These are phyloP conservation scores for Mucor ambiguus DNA, from an alignment of 371 early-diverging fungal species.

Conservation along the genomic window DNA sequence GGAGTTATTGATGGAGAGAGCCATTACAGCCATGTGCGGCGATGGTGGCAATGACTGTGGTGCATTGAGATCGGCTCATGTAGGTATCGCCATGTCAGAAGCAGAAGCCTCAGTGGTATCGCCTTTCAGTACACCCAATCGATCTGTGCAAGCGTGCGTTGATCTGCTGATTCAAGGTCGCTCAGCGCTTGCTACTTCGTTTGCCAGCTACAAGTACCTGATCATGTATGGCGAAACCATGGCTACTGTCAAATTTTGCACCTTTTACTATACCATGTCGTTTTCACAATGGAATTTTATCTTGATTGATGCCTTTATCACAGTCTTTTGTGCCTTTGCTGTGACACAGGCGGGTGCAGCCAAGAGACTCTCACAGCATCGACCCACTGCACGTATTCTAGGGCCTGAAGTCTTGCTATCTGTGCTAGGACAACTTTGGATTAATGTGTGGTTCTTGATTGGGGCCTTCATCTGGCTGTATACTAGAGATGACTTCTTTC, in stretches of 20 bases:
- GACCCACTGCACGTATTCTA: slow-evolving; percentile 77
- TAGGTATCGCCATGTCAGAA: slow-evolving; percentile 91
- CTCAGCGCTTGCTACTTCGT: slow-evolving; percentile 72
- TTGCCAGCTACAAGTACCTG: slow-evolving; percentile 77
- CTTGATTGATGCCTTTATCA: slow-evolving; percentile 69
- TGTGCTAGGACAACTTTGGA: slow-evolving; percentile 63
- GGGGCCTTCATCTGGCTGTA: slow-evolving; percentile 56
- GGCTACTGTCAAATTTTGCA: slow-evolving; percentile 57
- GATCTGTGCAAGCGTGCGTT: slow-evolving; percentile 68
- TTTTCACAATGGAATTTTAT: slow-evolving; percentile 72
- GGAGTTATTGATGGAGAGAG: slow-evolving; percentile 49
- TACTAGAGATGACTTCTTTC: slow-evolving; percentile 64
- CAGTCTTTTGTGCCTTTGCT: slow-evolving; percentile 67
- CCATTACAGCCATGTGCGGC: slow-evolving; percentile 92
- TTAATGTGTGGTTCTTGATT: slow-evolving; percentile 64
- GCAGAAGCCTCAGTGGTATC: slow-evolving; percentile 82
- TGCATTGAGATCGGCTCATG: slow-evolving; percentile 88
- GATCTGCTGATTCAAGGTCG: slow-evolving; percentile 72
- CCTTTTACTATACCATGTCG: slow-evolving; percentile 57
- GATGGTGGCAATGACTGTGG: slow-evolving; percentile 99
- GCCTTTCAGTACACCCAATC: slow-evolving; percentile 73
- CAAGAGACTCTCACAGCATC: slow-evolving; percentile 44
- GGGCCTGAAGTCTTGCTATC: slow-evolving; percentile 71
- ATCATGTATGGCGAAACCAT: slow-evolving; percentile 79
- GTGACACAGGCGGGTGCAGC: slow-evolving; percentile 68